Base-by-base conservation (phyloP, 2,329 filamentous ascomycete genomes). In the Hymenoscyphus occultus region DNA sequence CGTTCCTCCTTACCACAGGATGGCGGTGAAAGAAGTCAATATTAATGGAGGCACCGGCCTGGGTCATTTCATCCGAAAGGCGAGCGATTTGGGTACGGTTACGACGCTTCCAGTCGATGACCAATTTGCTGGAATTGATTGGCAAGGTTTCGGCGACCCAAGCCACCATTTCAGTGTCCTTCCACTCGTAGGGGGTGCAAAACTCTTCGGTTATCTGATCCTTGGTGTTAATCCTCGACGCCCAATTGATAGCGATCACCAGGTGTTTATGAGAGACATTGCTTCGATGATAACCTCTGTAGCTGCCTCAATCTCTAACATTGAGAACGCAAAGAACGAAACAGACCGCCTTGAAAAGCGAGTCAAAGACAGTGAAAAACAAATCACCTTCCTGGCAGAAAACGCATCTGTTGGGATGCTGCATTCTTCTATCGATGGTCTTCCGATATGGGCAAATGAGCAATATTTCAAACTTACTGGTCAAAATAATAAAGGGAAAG, bases 371-470 rank as follows among this genome's bases (percentile, higher is more conserved):
- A 67, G 59, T 10, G 64, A 66, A 40, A 69, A 64, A 42, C 66
- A 71, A 56, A 71, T 72, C 42, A 59, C 66, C 19, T 73, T 73
- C 51, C 73, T 74, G 71, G 73, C 73, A 19, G 67, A 74, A 40
- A 67, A 74, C 59, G 71, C 71, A 10, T 69, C 71, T 31, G 68
- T 74, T 58, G 72, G 72, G 13, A 73, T 74, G 71, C 62, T 68
- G 14, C 72, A 72, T 60, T 63, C 74, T 9, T 66, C 65, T 3
- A 51, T 64, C n/a, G 70, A 74, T 54, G 72, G 72, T 5, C 65
- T 48, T 10, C 67, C 66, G 3, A 59, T 68, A 6, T 74, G 72
- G 72, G 72, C 72, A 3, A 74, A 74, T 63, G 64, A 72, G 4
- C 68, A 72, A 61, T 74, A 72, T 39, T 73, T 69, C 48, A 59